These are phyloP conservation scores for Talaromyces sp. DNA, from an alignment of 2,329 filamentous ascomycete genomes.

Conservation along the genomic window DNA sequence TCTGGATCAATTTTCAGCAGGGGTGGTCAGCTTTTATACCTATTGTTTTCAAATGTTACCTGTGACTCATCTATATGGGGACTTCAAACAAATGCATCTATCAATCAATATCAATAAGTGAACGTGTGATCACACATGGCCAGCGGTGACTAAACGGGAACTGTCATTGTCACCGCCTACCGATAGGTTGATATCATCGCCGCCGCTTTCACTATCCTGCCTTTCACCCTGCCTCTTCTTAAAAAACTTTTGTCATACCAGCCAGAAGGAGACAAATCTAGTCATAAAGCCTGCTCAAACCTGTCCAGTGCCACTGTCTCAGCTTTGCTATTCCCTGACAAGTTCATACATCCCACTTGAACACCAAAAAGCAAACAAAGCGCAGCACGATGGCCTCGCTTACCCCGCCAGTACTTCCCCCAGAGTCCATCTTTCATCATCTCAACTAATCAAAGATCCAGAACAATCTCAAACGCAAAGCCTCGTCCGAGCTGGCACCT, in stretches of 20 bases:
- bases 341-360: neutral
- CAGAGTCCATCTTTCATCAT: neutral
- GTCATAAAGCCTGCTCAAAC: too few relatives aligned
- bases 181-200: too few relatives aligned
- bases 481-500: neutral
- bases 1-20: too few relatives aligned
- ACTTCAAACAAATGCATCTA: too few relatives aligned
- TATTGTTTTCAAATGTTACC: too few relatives aligned
- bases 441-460: neutral
- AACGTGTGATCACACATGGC: too few relatives aligned
- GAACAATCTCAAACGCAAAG: constrained; percentile 7
- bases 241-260: too few relatives aligned
- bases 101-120: too few relatives aligned
- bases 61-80: too few relatives aligned
- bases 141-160: neutral
- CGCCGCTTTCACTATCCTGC: neutral
- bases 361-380: neutral
- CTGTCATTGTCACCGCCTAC: neutral
- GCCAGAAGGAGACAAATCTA: too few relatives aligned
- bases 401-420: neutral
- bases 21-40: too few relatives aligned
- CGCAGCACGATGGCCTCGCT: neutral
- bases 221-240: too few relatives aligned
- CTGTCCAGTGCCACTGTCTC: neutral
- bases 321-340: neutral